Percentiles rank a stretch among this genome's conserved stretches.
phyloP scores from a whole-genome alignment of 495 filamentous ascomycete species.

The Pseudomonodictys pantanalensis region DNA sequence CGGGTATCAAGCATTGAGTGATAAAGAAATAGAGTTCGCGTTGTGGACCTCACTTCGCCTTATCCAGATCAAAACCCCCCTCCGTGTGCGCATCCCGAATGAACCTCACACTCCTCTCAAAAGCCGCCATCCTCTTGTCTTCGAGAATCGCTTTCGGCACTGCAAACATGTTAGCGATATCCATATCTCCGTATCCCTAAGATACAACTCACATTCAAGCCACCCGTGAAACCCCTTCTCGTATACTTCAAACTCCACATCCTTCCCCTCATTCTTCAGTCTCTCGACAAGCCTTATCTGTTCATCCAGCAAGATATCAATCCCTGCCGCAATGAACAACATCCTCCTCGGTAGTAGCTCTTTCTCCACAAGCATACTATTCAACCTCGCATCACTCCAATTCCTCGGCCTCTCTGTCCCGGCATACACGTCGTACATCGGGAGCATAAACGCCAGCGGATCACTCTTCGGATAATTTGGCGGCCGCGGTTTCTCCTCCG shows the following conservation, averaged over 20 bases:
- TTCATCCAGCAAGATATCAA: slow-evolving; percentile 39
- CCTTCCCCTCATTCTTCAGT: slow-evolving; percentile 26
- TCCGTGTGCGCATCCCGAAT: not conserved
- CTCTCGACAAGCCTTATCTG: slow-evolving; percentile 34
- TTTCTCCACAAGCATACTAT: slow-evolving; percentile 33
- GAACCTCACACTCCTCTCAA: not conserved
- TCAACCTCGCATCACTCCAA: slow-evolving; percentile 17
- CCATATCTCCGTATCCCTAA: not conserved
- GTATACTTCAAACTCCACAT: slow-evolving; percentile 29
- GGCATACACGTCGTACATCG: slow-evolving; percentile 41
- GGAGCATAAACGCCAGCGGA: slow-evolving; percentile 34
- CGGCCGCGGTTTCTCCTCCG: slow-evolving; percentile 38
- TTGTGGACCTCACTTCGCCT: not conserved
- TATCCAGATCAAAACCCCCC: not conserved
- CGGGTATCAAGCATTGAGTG: no score
- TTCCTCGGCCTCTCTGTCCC: slow-evolving; percentile 19
- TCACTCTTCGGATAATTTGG: slow-evolving; percentile 35
- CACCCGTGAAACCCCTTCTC: slow-evolving; percentile 43
- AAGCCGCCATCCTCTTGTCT: slow-evolving; percentile 10
- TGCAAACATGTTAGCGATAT: not conserved
- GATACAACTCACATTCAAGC: slow-evolving; percentile 37
- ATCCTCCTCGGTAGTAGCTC: slow-evolving; percentile 32
- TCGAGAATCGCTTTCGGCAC: slow-evolving; percentile 11
- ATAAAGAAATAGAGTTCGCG: no score
- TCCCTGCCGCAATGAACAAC: slow-evolving; percentile 29